A percentile compares a stretch with the other conserved stretches of the same genome.
phyloP scores from a whole-genome alignment of 768 basidiomycete species.

The Amanita inopinata region DNA sequence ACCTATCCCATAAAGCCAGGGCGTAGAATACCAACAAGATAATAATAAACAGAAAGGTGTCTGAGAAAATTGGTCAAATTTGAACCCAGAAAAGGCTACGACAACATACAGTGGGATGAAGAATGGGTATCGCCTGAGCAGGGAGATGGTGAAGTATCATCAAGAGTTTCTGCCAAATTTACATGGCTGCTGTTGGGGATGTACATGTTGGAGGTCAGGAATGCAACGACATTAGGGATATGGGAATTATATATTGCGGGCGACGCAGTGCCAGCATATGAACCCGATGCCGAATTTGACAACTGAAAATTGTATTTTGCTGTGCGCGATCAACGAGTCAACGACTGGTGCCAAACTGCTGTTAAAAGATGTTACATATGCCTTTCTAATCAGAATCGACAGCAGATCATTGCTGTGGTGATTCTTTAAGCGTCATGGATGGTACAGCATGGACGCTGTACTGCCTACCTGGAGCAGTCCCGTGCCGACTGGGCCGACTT shows the following conservation, averaged over 20 bases:
- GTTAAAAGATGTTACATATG: too few relatives aligned
- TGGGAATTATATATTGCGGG: not conserved
- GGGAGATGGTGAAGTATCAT: not conserved
- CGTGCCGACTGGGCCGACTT: not conserved
- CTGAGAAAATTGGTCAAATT: conserved; percentile 9
- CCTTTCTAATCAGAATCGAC: too few relatives aligned
- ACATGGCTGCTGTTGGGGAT: not conserved
- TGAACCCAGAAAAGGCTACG: not conserved
- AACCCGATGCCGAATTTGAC: too few relatives aligned
- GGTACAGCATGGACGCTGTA: too few relatives aligned
- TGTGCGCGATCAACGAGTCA: too few relatives aligned
- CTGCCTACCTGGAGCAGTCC: too few relatives aligned
- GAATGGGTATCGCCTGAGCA: not conserved
- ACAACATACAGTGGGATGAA: not conserved
- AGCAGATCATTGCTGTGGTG: too few relatives aligned
- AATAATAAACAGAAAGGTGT: conserved; percentile 18
- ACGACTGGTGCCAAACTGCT: too few relatives aligned
- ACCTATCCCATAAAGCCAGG: conserved; percentile 29
- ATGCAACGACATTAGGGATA: not conserved
- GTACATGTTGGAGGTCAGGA: not conserved
- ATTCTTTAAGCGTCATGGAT: too few relatives aligned
- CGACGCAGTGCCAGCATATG: not conserved
- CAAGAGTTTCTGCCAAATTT: not conserved
- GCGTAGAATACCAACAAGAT: conserved; percentile 24
- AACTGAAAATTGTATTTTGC: too few relatives aligned